Percentiles rank a stretch among this genome's conserved stretches.
These are phyloP conservation scores for Chlamydomonas asymmetrica DNA, from an alignment of 139 green algal genomes.

Conservation along the genomic window DNA sequence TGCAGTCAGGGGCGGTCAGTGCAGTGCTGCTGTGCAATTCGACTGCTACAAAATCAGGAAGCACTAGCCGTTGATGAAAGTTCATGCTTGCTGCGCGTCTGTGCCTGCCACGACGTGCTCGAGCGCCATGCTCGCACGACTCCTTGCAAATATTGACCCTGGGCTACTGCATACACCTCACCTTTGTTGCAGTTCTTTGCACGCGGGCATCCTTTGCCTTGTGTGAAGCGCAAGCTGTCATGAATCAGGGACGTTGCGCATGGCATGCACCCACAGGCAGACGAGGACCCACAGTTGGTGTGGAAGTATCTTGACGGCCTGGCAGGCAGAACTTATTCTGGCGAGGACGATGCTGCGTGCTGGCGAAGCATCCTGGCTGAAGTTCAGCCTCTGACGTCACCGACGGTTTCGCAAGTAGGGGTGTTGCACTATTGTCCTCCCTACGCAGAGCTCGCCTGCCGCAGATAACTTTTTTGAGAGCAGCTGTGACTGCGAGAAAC, in stretches of 20 bases:
- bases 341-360: slow-evolving; percentile 6
- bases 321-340: not conserved
- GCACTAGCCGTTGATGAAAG: no score
- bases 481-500: not conserved
- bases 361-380: slow-evolving; percentile 20
- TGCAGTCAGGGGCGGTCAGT: not conserved
- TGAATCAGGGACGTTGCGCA: not conserved
- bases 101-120: not conserved
- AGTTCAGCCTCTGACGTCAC: not conserved
- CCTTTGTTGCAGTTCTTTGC: not conserved
- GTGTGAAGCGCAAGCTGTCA: no score
- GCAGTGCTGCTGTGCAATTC: no score
- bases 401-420: no score
- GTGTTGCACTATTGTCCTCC: not conserved
- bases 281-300: slow-evolving; percentile 17
- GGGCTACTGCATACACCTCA: not conserved
- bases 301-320: slow-evolving; percentile 22
- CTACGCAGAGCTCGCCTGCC: not conserved
- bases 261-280: slow-evolving; percentile 1
- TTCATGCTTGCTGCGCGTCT: no score
- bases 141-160: not conserved
- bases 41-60: no score
- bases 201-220: no score
- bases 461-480: not conserved
- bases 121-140: not conserved